Evolutionary conservation across 306 rosid species (phyloP), one percentile per base, ranked within the genome.

Genomic region (Prunus fruticosa): DNA sequence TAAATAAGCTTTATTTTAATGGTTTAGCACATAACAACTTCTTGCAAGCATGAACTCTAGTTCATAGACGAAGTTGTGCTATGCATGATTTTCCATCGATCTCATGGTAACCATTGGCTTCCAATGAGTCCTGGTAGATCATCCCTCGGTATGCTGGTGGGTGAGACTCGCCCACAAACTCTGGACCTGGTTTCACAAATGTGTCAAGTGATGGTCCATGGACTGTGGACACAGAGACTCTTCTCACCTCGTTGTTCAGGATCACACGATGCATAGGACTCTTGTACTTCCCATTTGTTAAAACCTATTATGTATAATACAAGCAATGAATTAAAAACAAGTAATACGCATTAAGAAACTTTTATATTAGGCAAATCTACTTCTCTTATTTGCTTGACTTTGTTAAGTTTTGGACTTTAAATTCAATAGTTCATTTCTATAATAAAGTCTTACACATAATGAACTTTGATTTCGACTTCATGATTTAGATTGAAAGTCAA

Each of bases 221-320:
- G 74, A 86, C 83, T 14, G 81, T 82, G 11, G 82, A 87, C 60
- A 86, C 72, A 0, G 93, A 84, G 27, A 64, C 63, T 73, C 90
- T 88, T 45, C 74, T 72, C 67, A 80, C 82, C 64, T 80, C 20
- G 57, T 88, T 88, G 28, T 84, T 82, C 4, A 86, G 83, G 71
- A 84, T 61, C 15, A 88, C 93, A 69, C 88, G 80, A 74, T 88
- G 90, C 32, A 84, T 22, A 58, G 84, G 93, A 25, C 93, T 88
- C 78, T 80, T 86, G 20, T 84, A 86, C 72, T 78, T 86, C 28
- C 88, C 89, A 76, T 88, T 88, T 1, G 86, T 86, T 68, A 88
- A 76, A 27, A 86, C 83, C 90, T 86, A 49, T 45, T 8, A 27
- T 46, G 46, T 7, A 14, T 62, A 28, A 62, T 13, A 28, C n/a